phyloP scores from a whole-genome alignment of 352 stramenopile genomes.

The Blastocystis hominis region DNA sequence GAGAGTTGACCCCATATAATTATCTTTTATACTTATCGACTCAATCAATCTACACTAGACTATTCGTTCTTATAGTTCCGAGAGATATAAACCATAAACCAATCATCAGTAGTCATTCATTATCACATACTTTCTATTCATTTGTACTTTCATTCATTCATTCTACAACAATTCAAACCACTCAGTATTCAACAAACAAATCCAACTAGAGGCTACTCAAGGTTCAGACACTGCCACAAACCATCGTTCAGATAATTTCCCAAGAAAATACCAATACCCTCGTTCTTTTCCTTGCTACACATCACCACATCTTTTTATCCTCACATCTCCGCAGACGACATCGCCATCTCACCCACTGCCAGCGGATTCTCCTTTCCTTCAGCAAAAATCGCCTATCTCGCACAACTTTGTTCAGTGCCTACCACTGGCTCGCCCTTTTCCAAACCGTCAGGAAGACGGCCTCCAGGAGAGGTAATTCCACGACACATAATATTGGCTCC shows the following conservation, averaged over 20 bases:
- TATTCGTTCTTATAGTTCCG: no score
- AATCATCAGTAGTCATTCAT: not conserved
- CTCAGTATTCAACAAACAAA: not conserved
- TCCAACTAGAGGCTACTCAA: slow-evolving; percentile 2
- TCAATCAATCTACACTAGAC: no score
- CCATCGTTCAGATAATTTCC: slow-evolving; percentile 91
- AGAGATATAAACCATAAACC: no score
- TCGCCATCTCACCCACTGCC: slow-evolving; percentile 85
- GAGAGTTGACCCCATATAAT: no score
- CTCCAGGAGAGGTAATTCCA: slow-evolving; percentile 84
- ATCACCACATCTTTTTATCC: slow-evolving; percentile 61
- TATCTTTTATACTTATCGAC: no score
- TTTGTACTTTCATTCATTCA: not conserved
- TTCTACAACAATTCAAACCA: not conserved
- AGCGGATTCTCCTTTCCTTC: slow-evolving; percentile 91
- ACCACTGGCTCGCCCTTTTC: slow-evolving; percentile 73
- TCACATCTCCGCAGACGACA: slow-evolving; percentile 89
- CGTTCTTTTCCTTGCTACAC: slow-evolving; percentile 80
- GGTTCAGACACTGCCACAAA: slow-evolving; percentile 70
- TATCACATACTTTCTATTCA: not conserved
- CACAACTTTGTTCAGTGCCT: slow-evolving; percentile 59
- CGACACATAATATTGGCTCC: slow-evolving; percentile 97
- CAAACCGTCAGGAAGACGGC: slow-evolving; percentile 79
- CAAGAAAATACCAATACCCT: slow-evolving; percentile 88
- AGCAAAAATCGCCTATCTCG: slow-evolving; percentile 80